These are phyloP conservation scores for Claviceps sp. DNA, from an alignment of 2,329 filamentous ascomycete species.

Conservation along the genomic window DNA sequence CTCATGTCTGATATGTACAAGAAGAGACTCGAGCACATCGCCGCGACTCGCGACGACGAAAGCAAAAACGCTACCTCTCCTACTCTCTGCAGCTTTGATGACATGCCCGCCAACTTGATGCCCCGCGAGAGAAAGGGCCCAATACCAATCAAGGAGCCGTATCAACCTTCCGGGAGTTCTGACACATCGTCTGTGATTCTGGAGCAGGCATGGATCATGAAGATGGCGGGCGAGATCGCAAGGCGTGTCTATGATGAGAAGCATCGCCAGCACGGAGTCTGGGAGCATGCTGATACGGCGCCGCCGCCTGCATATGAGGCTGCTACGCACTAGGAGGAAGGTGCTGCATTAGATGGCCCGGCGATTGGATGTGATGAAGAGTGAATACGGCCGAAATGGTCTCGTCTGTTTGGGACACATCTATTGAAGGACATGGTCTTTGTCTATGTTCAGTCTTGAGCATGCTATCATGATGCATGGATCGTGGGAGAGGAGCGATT, in stretches of 20 bases:
- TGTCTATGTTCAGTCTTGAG: too few species aligned
- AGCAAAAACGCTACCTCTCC: conserved; percentile 8
- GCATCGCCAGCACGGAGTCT: conserved; percentile 25
- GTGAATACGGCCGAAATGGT: too few species aligned
- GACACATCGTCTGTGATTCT: conserved; percentile 48
- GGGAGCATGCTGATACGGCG: conserved; percentile 40
- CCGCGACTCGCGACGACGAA: conserved; percentile 10
- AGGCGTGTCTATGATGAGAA: conserved; percentile 82
- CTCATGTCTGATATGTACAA: conserved; percentile 14
- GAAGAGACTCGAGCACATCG: conserved; percentile 13
- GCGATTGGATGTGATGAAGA: too few species aligned
- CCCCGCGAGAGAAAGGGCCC: conserved; percentile 17
- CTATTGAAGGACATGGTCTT: too few species aligned
- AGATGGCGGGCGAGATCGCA: conserved; percentile 89
- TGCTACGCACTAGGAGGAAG: conserved; percentile 11
- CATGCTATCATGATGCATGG: too few species aligned
- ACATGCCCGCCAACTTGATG: conserved; percentile 11
- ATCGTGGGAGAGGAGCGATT: too few species aligned
- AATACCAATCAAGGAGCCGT: conserved; percentile 14
- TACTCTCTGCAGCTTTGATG: neutral
- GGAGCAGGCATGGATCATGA: conserved; percentile 77
- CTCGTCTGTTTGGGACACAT: too few species aligned
- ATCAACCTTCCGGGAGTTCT: conserved; percentile 20
- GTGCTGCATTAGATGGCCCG: too few species aligned
- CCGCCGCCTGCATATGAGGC: conserved; percentile 52